Conservation (phyloP, 2,329 filamentous ascomycete species). For the Berkeleyomyces basicola region DNA sequence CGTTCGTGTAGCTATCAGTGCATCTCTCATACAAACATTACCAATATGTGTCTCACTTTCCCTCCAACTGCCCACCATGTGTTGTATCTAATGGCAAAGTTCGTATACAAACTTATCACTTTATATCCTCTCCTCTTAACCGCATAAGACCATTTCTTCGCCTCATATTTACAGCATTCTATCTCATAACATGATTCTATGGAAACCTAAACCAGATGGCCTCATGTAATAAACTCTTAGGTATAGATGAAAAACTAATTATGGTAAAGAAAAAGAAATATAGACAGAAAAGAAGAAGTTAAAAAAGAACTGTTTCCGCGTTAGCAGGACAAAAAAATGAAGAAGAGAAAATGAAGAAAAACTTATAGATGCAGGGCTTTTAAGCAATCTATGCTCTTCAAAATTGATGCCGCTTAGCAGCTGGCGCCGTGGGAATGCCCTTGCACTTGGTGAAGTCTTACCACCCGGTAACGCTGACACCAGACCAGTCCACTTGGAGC, state of each 20-base stretch:
- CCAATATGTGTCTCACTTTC: too few relatives aligned
- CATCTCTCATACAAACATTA: too few relatives aligned
- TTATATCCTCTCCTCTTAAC: too few relatives aligned
- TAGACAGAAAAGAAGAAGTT: background rate
- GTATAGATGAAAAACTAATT: background rate
- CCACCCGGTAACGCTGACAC: slow-evolving; percentile 36
- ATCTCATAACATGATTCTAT: background rate
- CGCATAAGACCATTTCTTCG: too few relatives aligned
- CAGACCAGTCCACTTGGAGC: slow-evolving; percentile 36
- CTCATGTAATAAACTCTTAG: background rate
- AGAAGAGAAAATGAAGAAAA: background rate
- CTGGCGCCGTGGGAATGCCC: slow-evolving; percentile 16
- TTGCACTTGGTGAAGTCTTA: slow-evolving; percentile 21
- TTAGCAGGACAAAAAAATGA: background rate
- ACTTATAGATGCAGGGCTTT: background rate
- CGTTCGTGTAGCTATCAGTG: too few relatives aligned
- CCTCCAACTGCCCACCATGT: too few relatives aligned
- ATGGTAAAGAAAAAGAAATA: background rate
- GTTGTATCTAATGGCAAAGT: too few relatives aligned
- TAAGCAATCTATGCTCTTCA: background rate
- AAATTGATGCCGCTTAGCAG: slow-evolving; percentile 1
- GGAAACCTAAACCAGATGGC: background rate
- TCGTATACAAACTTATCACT: too few relatives aligned
- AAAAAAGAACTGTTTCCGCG: background rate
- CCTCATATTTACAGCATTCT: too few relatives aligned